Evolutionary conservation across 1,139 yeast genomes (phyloP), one percentile per base, ranked within the genome.

Genomic region (Zygosaccharomyces pseudobailii): DNA sequence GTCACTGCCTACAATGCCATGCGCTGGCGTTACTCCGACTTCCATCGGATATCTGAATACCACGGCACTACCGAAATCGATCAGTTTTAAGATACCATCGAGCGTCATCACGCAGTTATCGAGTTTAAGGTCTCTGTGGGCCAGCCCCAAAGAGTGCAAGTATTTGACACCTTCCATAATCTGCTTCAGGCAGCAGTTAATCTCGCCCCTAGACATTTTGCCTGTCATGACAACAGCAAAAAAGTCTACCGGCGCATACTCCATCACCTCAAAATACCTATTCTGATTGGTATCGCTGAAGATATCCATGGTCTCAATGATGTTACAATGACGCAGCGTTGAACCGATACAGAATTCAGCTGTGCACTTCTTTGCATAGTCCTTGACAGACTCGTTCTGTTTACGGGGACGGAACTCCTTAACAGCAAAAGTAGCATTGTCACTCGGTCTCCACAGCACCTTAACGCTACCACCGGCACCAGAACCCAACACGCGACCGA

Each of bases 401-500:
- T 90, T 79, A 53, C 92, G 78, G 6, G 96, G 85, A 54, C 98
- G 75, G 64, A 94, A 94, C 67, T 94, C 97, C 67, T 94, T 94
- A 34, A 94, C 97, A 0, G 99, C 99, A 71, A 92, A 92, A 1
- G 95, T 82, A 49, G 85, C 83, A 36, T 78, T 75, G 66, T 92
- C 97, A 6, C 86, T 75, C 3, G 92, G 82, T 53, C 97, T 78
- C 47, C 80, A 82, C 61, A 94, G 81, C 46, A 92, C 74, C 51
- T 94, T 81, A 13, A 94, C 99, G 1, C 95, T 85, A 4, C 99
- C 99, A 41, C 98, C 99, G 3, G 98, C 98, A 33, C 99, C 99
- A 25, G 95, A 84, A 25, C 98, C 99, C 56, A 94, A 72, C 52
- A 87, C 84, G 55, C 87, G 86, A 45, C 97, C 97, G 54, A 90